Evolutionary conservation across 768 basidiomycete genomes (phyloP).

Genomic region (Dictyophora rubrovolvata): DNA sequence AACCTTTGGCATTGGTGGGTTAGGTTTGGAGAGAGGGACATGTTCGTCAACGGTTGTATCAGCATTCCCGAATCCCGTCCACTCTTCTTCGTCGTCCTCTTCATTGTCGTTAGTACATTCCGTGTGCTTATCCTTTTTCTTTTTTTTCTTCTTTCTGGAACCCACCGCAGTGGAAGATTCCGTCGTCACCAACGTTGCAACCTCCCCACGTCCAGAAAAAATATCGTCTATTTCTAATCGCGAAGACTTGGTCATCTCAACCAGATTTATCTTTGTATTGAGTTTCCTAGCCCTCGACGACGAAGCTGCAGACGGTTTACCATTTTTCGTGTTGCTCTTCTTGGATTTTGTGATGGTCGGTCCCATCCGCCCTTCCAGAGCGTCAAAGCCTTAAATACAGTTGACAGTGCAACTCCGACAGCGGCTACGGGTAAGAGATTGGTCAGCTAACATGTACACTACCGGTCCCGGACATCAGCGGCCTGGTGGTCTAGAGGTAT

Average conservation of each 20-base stretch:
- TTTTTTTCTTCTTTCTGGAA: conserved; percentile 30
- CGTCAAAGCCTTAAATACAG: background rate
- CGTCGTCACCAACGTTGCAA: too few relatives aligned
- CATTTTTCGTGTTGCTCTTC: background rate
- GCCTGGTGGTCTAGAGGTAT: conserved; percentile 3
- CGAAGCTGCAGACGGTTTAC: background rate
- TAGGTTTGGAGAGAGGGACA: conserved; percentile 12
- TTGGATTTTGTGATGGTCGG: background rate
- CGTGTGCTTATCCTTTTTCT: conserved; percentile 36
- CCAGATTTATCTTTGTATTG: background rate
- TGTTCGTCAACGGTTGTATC: too few relatives aligned
- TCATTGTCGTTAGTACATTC: conserved; percentile 13
- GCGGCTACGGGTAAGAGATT: background rate
- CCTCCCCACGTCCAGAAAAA: background rate
- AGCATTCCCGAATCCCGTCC: background rate
- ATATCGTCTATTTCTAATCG: background rate
- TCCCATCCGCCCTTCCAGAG: background rate
- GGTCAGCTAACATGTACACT: background rate
- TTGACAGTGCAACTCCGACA: background rate
- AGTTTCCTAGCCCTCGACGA: background rate
- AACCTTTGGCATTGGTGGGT: conserved; percentile 24
- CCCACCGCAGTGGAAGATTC: background rate
- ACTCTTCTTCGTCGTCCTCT: background rate
- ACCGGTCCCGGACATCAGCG: background rate
- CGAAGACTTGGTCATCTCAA: background rate